Conservation (phyloP, 495 filamentous ascomycete species). For the Saxispiralis lemnorum region DNA sequence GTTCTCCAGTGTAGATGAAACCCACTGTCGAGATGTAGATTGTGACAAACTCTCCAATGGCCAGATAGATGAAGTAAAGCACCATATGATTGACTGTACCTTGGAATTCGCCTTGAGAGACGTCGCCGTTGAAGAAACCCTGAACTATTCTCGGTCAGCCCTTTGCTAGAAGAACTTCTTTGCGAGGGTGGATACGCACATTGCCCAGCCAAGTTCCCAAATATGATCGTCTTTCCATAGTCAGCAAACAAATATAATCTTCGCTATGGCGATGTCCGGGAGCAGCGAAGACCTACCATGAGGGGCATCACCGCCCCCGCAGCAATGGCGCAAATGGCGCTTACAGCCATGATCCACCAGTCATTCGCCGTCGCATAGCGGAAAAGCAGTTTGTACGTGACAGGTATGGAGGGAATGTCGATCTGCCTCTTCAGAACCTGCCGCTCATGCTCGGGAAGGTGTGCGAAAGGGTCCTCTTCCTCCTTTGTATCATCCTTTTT, state of each 20-base stretch:
- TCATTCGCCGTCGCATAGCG: conserved; percentile 67
- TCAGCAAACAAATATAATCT: no score
- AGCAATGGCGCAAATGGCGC: conserved; percentile 49
- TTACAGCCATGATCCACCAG: conserved; percentile 49
- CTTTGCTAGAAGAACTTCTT: no score
- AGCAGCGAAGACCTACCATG: no score
- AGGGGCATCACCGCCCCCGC: conserved; percentile 69
- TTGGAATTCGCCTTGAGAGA: conserved; percentile 38
- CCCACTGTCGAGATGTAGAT: conserved; percentile 70
- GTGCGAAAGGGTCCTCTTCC: conserved; percentile 27
- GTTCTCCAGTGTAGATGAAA: conserved; percentile 88
- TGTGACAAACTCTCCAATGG: conserved; percentile 64
- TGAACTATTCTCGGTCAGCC: conserved; percentile 29
- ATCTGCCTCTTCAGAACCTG: conserved; percentile 55
- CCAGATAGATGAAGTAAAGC: conserved; percentile 82
- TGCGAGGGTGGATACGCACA: conserved; percentile 22
- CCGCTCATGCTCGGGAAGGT: conserved; percentile 46
- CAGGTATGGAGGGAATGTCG: conserved; percentile 44
- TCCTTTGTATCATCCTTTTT: conserved; percentile 20
- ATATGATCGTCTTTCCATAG: conserved; percentile 62
- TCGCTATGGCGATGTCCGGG: no score
- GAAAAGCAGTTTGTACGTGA: conserved; percentile 50
- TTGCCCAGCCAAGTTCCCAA: conserved; percentile 54
- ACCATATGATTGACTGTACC: conserved; percentile 44
- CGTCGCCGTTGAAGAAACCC: conserved; percentile 35